Evolutionary conservation across 306 rosid genomes (phyloP).

Genomic region (Nissolia schottii): DNA sequence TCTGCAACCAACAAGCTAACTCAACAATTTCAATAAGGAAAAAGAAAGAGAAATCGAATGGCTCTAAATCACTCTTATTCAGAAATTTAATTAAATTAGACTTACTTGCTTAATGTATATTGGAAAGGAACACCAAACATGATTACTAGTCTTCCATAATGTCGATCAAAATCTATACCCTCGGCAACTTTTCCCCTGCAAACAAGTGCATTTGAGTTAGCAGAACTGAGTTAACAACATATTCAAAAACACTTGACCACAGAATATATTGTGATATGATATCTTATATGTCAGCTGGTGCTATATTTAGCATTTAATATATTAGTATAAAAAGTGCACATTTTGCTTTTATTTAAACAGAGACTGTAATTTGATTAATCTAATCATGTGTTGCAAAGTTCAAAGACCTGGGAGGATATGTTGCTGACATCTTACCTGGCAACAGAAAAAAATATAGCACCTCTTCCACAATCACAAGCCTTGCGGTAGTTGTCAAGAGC

Average conservation of each 20-base stretch:
- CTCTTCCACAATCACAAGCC: constrained; percentile 99
- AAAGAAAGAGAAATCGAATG: not conserved
- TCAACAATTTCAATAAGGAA: not conserved
- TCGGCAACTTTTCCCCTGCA: constrained; percentile 92
- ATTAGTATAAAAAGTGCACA: not conserved
- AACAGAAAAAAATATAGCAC: constrained; percentile 92
- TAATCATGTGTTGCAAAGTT: not conserved
- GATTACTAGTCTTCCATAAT: constrained; percentile 85
- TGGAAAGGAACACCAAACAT: constrained; percentile 96
- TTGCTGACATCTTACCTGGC: constrained; percentile 57
- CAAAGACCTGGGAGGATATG: constrained; percentile 15
- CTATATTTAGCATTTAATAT: not conserved
- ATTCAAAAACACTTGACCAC: not conserved
- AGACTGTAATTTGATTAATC: not conserved
- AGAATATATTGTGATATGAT: not conserved
- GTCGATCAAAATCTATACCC: constrained; percentile 91
- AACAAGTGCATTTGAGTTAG: not conserved
- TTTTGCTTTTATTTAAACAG: not conserved
- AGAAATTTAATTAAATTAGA: constrained; percentile 12
- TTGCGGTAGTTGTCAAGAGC: constrained; percentile 95
- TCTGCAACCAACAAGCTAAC: not conserved
- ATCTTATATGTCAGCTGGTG: not conserved
- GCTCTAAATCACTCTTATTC: not conserved
- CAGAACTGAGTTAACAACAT: not conserved
- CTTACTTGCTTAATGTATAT: constrained; percentile 93